Evolutionary conservation across 2,329 filamentous ascomycete species (phyloP).

Genomic region (Colletotrichum tropicale): DNA sequence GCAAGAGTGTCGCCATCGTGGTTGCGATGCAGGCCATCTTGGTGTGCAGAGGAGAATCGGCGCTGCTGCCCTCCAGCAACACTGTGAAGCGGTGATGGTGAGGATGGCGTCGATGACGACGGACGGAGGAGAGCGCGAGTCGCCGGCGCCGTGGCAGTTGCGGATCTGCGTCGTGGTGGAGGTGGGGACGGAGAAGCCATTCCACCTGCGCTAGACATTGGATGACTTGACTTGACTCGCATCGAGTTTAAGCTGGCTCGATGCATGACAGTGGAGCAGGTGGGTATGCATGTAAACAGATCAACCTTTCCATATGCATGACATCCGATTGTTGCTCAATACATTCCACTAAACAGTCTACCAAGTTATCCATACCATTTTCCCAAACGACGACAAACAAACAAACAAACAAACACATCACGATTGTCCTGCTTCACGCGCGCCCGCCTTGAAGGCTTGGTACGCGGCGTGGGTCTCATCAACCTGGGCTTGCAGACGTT

Average conservation of each 20-base stretch:
- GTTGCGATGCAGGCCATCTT: background rate
- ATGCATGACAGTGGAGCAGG: background rate
- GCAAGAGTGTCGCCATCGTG: background rate
- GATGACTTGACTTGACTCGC: background rate
- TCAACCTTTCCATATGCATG: background rate
- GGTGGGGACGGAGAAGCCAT: background rate
- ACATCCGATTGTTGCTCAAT: fast-evolving
- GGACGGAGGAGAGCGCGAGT: background rate
- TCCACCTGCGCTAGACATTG: background rate
- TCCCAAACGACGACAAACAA: background rate
- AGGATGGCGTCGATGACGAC: background rate
- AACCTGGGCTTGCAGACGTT: background rate
- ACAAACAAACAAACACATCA: background rate
- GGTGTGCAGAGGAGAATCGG: background rate
- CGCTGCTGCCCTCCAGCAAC: background rate
- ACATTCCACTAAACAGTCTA: background rate
- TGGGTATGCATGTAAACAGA: background rate
- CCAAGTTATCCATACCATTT: background rate
- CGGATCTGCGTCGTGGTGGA: background rate
- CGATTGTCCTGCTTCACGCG: background rate
- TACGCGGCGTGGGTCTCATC: background rate
- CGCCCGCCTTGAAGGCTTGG: background rate
- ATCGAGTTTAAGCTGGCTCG: background rate
- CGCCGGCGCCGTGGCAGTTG: background rate
- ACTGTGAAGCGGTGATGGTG: background rate